Evolutionary conservation across 768 basidiomycete genomes (phyloP), one percentile per base, ranked within the genome.

Genomic region (Coprinopsis cinerea): DNA sequence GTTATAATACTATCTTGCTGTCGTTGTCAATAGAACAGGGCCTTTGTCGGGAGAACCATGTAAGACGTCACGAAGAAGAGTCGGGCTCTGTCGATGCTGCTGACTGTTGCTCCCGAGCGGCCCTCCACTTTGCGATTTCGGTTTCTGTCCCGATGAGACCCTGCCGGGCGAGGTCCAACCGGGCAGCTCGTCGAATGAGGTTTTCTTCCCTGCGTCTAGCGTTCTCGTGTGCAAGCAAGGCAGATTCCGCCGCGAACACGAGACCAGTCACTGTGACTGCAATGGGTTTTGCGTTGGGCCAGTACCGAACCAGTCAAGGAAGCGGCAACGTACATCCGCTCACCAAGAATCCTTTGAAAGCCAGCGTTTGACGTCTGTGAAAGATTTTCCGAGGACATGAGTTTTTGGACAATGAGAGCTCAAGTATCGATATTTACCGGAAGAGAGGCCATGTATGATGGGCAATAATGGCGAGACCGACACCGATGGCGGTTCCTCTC

Each of bases 121-220:
- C 77, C 61, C 77, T 84, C 91, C 91, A 94, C 62, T 80, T 82
- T 26, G 80, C 73, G 26, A 93, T 92, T 54, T 87, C 89, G 7
- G 85, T 81, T 64, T 94, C 91, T 5, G 90, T 92, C 1, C 81
- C 80, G 47, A 93, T 76, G 37, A 87, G 69, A 22, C 91, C 91
- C 52, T 79, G 78, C 32, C 80, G 75, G 15, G 84, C 81, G 41
- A 94, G 75, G 48, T 89, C 88, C 27, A 83, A 70, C 35, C 85
- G 74, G 9, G 91, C 91, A 62, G 88, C 74, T 45, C 79, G 75
- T 30, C 91, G 81, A 32, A 92, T 66, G 13, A 73, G 66, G 54
- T 84, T 81, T 61, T 93, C 89, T 49, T 79, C 75, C 51, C 70
- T 66, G 24, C 91, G 79, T 55, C 84, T 73, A 40, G 73, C 66